A percentile compares a stretch with the other conserved stretches of the same genome.
Conservation (phyloP, 441 rosid species). For the Gossypium gossypioides region DNA sequence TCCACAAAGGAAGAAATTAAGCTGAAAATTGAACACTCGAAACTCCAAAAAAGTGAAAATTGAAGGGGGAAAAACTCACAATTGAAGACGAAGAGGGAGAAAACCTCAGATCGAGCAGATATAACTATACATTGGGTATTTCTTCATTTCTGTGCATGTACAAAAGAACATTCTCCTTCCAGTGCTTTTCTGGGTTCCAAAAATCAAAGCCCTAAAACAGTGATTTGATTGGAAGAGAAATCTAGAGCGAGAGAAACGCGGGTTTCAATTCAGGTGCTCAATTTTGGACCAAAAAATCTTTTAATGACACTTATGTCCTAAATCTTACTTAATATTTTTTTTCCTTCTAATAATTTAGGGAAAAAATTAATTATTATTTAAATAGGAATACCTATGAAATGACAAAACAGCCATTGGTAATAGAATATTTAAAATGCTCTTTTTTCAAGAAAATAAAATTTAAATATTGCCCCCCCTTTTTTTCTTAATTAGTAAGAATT, state of each 20-base stretch:
- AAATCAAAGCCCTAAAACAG: constrained; percentile 8
- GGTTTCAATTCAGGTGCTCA: constrained; percentile 14
- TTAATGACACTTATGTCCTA: constrained; percentile 25
- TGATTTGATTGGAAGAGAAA: constrained; percentile 35
- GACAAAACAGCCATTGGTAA: constrained; percentile 9
- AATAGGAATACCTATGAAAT: background rate
- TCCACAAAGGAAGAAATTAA: constrained; percentile 3
- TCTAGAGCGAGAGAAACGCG: constrained; percentile 33
- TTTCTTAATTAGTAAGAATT: too few species aligned
- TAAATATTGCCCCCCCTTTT: too few species aligned
- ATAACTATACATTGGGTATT: constrained; percentile 8
- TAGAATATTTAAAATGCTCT: too few species aligned
- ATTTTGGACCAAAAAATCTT: constrained; percentile 16
- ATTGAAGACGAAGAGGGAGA: constrained; percentile 18
- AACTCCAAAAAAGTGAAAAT: background rate
- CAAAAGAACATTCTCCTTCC: background rate
- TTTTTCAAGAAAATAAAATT: too few species aligned
- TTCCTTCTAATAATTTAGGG: constrained; percentile 6
- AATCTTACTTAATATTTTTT: background rate
- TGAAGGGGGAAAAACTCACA: constrained; percentile 16
- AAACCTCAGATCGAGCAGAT: constrained; percentile 32
- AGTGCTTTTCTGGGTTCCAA: background rate
- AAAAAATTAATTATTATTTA: background rate
- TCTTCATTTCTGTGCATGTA: constrained; percentile 17
- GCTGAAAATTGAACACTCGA: background rate